phyloP scores from a whole-genome alignment of 2,329 filamentous ascomycete species.

The Knufia fluminis region DNA sequence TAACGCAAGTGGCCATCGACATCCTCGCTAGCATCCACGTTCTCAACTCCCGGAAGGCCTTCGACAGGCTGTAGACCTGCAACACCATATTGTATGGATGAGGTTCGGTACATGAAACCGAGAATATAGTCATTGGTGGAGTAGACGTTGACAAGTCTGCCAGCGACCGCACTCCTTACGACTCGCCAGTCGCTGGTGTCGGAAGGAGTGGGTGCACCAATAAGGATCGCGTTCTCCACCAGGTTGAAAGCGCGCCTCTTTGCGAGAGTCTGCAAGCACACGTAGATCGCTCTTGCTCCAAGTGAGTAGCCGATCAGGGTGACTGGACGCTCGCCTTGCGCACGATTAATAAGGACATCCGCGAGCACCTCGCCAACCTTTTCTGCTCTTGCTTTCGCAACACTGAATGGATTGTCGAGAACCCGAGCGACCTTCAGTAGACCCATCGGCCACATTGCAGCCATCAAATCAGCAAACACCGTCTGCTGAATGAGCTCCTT shows the following conservation, averaged over 20 bases:
- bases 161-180: conserved; percentile 68
- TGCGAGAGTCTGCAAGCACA: conserved; percentile 67
- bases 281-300: conserved; percentile 72
- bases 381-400: conserved; percentile 66
- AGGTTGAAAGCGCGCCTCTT: conserved; percentile 73
- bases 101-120: conserved; percentile 76
- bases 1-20: conserved; percentile 64
- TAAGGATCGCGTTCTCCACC: conserved; percentile 71
- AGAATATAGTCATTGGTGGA: conserved; percentile 81
- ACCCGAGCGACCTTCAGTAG: conserved; percentile 57
- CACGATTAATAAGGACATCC: conserved; percentile 70
- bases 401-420: conserved; percentile 73
- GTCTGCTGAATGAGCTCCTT: conserved; percentile 65
- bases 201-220: conserved; percentile 71
- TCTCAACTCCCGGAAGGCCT: conserved; percentile 46
- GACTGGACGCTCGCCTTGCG: conserved; percentile 72
- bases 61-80: conserved; percentile 70
- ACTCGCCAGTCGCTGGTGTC: conserved; percentile 63
- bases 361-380: conserved; percentile 73
- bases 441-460: conserved; percentile 61
- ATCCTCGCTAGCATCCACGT: conserved; percentile 56
- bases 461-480: conserved; percentile 57
- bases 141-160: conserved; percentile 78
- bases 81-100: conserved; percentile 71
- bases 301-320: conserved; percentile 74